These are phyloP conservation scores for Camellia granthamiana DNA, from an alignment of 148 eudicot species.

Conservation along the genomic window DNA sequence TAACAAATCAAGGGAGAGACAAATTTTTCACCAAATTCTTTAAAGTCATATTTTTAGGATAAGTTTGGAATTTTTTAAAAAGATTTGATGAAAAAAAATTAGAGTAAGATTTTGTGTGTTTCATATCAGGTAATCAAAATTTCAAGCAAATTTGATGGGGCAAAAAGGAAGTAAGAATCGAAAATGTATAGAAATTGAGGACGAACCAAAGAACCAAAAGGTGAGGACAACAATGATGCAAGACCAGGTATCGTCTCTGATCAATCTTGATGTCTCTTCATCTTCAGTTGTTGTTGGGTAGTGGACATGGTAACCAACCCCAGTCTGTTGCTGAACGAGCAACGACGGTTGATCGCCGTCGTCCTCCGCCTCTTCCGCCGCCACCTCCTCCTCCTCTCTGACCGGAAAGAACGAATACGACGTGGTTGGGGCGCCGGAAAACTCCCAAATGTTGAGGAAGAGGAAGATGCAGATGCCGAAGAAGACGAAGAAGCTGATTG, in stretches of 20 bases:
- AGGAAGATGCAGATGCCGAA: not conserved
- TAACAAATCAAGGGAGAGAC: too few relatives aligned
- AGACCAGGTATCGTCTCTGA: slow-evolving; percentile 53
- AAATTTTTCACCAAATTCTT: too few relatives aligned
- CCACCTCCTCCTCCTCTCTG: slow-evolving; percentile 15
- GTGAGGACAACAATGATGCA: slow-evolving; percentile 53
- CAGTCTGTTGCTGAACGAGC: too few relatives aligned
- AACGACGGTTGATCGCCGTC: too few relatives aligned
- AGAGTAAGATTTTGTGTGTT: too few relatives aligned
- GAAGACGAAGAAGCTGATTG: not conserved
- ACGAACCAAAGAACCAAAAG: slow-evolving; percentile 69
- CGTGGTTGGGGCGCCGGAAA: not conserved
- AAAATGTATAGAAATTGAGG: not conserved
- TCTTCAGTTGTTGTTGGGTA: not conserved
- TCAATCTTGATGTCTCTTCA: slow-evolving; percentile 13
- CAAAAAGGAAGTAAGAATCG: not conserved
- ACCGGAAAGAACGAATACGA: not conserved
- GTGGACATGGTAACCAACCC: slow-evolving; percentile 12
- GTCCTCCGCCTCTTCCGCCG: slow-evolving; percentile 3
- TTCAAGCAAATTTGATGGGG: too few relatives aligned
- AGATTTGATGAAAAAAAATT: too few relatives aligned
- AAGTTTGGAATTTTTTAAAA: too few relatives aligned
- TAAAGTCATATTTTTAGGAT: too few relatives aligned
- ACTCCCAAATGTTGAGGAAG: not conserved
- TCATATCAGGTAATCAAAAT: too few relatives aligned